Conservation (phyloP, 129 eudicot genomes). For the Oenanthe sinensis region DNA sequence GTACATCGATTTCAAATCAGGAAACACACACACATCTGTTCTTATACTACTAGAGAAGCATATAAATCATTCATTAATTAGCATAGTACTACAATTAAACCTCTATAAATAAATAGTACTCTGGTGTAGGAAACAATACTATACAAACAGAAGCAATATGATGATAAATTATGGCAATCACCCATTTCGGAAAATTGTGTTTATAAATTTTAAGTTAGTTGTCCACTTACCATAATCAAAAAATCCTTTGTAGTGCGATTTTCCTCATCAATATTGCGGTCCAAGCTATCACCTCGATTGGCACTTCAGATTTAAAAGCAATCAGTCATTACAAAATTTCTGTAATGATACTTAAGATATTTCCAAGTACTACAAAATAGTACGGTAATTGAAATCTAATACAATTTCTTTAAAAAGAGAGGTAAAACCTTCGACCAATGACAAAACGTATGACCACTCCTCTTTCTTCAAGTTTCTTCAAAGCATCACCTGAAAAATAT, state of each 20-base stretch:
- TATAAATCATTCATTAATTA: neutral
- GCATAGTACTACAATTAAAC: neutral
- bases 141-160: neutral
- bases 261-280: constrained; percentile 86
- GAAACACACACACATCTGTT: neutral
- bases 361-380: neutral
- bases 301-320: constrained; percentile 47
- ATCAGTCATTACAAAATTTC: neutral
- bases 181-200: neutral
- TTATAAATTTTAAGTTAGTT: neutral
- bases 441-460: constrained; percentile 85
- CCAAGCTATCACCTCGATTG: constrained; percentile 98
- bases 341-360: neutral
- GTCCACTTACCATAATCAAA: constrained; percentile 76
- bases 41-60: neutral
- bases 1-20: neutral
- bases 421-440: constrained; percentile 81
- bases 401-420: neutral
- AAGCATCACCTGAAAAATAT: constrained; percentile 50
- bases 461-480: constrained; percentile 82
- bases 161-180: neutral
- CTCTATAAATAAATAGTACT: neutral
- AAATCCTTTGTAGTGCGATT: constrained; percentile 68
- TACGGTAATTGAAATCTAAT: neutral
- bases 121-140: neutral